Conservation (phyloP, 306 rosid species). For the Parietaria judaica region DNA sequence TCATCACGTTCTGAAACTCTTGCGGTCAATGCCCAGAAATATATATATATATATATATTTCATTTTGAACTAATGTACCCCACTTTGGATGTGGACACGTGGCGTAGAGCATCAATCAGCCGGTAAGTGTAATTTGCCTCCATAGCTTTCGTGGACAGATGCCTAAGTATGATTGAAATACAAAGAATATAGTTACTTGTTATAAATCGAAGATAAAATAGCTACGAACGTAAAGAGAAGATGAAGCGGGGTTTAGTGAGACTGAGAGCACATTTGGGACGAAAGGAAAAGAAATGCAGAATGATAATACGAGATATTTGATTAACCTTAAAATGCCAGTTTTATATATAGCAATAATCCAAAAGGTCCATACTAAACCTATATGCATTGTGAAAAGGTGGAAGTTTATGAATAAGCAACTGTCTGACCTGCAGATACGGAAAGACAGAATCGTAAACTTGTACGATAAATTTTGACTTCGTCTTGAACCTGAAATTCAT, state of each 20-base stretch:
- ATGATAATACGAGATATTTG: no score
- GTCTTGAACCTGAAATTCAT: conserved; percentile 55
- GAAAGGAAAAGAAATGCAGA: no score
- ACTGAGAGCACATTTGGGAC: no score
- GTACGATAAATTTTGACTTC: conserved; percentile 50
- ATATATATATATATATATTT: no score
- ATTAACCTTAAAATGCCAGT: no score
- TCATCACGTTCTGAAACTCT: neutral
- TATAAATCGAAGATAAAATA: no score
- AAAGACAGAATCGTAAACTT: conserved; percentile 38
- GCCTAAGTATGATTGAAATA: conserved; percentile 30
- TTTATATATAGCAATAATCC: no score
- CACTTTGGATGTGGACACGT: conserved; percentile 13
- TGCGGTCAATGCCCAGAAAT: neutral
- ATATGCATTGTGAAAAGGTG: neutral
- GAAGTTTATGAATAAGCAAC: neutral
- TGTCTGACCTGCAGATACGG: conserved; percentile 78
- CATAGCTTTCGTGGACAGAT: conserved; percentile 63
- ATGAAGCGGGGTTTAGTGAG: no score
- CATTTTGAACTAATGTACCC: neutral
- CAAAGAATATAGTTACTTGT: neutral
- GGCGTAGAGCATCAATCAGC: conserved; percentile 15
- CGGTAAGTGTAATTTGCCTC: conserved; percentile 59
- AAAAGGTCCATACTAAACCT: neutral
- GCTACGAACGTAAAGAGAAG: no score